Base-by-base conservation (phyloP, 495 filamentous ascomycete species). In the Penicillium malachiteum region DNA sequence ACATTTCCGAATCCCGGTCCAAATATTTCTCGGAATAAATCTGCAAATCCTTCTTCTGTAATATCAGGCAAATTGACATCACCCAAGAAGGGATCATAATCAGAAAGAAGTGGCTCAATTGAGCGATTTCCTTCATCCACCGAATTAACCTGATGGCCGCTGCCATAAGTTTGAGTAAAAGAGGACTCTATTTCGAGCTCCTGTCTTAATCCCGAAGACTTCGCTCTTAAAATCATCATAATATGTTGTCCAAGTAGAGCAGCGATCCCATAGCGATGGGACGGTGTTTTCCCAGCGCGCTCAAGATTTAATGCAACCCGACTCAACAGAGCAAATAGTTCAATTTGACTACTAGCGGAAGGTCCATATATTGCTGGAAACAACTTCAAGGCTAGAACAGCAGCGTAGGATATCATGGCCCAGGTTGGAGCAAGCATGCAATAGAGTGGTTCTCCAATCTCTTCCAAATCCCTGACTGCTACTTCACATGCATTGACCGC, bases 401-500 rank as follows among this genome's bases (percentile, higher is more conserved):
- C 64, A 0, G 62, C 64, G 26, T 67, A 67, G 0, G 67, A 62
- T 34, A 70, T 65, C 64, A 70, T 70, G 1, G 64, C 67, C 65
- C 67, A 67, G 6, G 67, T 70, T 3, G 67, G 67, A n/a, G 67
- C 59, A 14, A 70, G 54, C 64, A 70, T 65, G 35, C 62, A 65
- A 17, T 67, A 70, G 30, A 67, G 30, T 30, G 67, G 64, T 13
- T 70, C 65, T 16, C 62, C 65, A 0, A 62, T 57, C 1, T 5
- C 30, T 13, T 60, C 33, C n/a, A 70, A 35, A 33, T 67, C 67
- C 11, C 45, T 54, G 2, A 70, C 67, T 5, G 67, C 62, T 1
- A 61, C 16, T 46, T 67, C 67, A 17, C 64, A 67, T 35, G 45
- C 56, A 47, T 65, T 42, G 0, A 78, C 70, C 2, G 77, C 71